Evolutionary conservation across 164 flowering plant genomes (phyloP).

Genomic region (Umbilicus rupestris): DNA sequence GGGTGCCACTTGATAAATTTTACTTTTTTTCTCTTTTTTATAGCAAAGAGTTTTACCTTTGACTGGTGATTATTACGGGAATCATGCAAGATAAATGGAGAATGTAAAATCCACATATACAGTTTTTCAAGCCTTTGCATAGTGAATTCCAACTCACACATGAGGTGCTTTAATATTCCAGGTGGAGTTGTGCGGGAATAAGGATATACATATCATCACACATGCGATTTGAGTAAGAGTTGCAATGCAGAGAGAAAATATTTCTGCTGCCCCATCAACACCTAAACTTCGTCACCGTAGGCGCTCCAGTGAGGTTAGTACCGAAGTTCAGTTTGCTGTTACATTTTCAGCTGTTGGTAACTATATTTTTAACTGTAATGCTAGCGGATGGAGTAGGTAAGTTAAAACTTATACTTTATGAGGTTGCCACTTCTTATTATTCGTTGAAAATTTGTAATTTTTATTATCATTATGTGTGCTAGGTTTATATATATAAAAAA

Average conservation of each 20-base stretch:
- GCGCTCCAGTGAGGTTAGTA: slow-evolving; percentile 63
- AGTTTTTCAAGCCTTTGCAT: background rate
- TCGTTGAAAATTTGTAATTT: background rate
- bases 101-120: background rate
- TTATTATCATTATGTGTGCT: background rate
- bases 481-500: background rate
- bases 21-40: too few relatives aligned
- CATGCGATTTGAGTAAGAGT: slow-evolving; percentile 1
- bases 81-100: background rate
- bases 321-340: background rate
- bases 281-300: slow-evolving; percentile 54
- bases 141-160: background rate
- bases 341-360: background rate
- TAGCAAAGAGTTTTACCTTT: too few relatives aligned
- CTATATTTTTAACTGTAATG: background rate
- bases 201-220: background rate
- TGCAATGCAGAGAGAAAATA: slow-evolving; percentile 38
- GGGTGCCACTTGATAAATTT: too few relatives aligned
- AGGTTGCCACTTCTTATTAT: background rate
- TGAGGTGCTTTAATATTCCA: background rate
- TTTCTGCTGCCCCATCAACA: slow-evolving; percentile 26
- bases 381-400: background rate
- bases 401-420: background rate
- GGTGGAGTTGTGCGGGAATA: slow-evolving; percentile 8
- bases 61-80: too few relatives aligned